A percentile compares a stretch with the other conserved stretches of the same genome.
phyloP scores from a whole-genome alignment of 371 early-diverging fungal species.

The Neoconidiobolus thromboides region DNA sequence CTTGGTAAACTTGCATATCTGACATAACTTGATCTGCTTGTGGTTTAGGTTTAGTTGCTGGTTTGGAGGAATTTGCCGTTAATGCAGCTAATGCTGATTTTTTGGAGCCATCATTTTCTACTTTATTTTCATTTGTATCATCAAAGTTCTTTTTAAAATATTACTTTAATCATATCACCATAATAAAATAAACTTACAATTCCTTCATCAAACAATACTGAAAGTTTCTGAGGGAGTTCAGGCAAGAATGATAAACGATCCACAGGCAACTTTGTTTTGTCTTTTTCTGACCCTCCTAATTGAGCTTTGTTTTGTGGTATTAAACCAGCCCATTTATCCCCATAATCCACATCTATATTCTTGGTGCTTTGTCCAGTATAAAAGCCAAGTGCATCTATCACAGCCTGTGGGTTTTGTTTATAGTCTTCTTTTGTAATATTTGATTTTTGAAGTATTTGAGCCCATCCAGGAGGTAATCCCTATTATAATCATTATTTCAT shows the following conservation, averaged over 20 bases:
- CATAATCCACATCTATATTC: constrained; percentile 25
- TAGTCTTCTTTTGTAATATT: constrained; percentile 89
- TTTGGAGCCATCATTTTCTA: not conserved
- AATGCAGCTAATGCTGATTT: constrained; percentile 1
- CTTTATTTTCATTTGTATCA: constrained; percentile 38
- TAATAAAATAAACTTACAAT: constrained; percentile 62
- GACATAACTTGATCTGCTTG: not conserved
- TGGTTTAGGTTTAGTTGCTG: constrained; percentile 1
- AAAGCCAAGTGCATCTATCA: constrained; percentile 86
- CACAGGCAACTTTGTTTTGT: not conserved
- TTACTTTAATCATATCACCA: constrained; percentile 60
- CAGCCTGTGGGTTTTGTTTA: constrained; percentile 87
- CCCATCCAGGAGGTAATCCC: constrained; percentile 89
- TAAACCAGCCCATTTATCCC: constrained; percentile 10
- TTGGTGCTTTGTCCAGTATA: constrained; percentile 59
- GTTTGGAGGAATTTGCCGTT: not conserved
- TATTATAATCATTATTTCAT: constrained; percentile 8
- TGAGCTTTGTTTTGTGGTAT: constrained; percentile 1
- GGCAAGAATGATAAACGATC: not conserved
- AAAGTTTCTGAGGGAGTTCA: constrained; percentile 5
- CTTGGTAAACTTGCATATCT: constrained; percentile 5
- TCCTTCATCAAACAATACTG: constrained; percentile 29
- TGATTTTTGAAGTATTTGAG: constrained; percentile 63
- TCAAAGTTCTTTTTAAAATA: constrained; percentile 73
- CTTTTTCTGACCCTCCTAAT: not conserved